phyloP scores from a whole-genome alignment of 257 asterid genomes.

The Euphrasia confusa region DNA sequence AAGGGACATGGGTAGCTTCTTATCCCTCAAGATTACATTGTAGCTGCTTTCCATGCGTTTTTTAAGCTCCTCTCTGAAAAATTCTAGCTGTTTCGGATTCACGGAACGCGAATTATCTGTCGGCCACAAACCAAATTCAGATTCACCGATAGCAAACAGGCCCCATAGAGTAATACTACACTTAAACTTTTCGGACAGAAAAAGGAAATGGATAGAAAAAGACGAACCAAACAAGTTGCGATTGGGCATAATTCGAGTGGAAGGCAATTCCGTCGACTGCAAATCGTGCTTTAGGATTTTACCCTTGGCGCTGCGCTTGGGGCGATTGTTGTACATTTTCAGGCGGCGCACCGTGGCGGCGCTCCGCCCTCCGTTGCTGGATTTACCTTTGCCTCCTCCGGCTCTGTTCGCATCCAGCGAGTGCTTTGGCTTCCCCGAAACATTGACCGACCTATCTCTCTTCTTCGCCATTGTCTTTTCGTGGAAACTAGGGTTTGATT shows the following conservation, averaged over 20 bases:
- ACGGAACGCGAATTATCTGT: constrained; percentile 79
- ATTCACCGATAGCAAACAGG: too few species aligned
- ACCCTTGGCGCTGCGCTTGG: constrained; percentile 54
- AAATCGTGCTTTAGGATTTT: constrained; percentile 60
- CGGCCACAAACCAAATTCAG: too few species aligned
- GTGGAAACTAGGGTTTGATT: background rate
- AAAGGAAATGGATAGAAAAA: background rate
- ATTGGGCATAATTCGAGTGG: constrained; percentile 88
- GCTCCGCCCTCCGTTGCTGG: constrained; percentile 46
- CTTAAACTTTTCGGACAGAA: too few species aligned
- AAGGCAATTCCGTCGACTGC: constrained; percentile 85
- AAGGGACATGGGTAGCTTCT: constrained; percentile 86
- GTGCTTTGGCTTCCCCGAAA: constrained; percentile 93
- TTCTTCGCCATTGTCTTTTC: constrained; percentile 49
- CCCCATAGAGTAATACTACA: too few species aligned
- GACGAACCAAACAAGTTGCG: constrained; percentile 86
- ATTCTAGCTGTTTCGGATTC: constrained; percentile 77
- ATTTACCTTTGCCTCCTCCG: constrained; percentile 34
- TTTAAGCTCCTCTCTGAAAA: constrained; percentile 76
- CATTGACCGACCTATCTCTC: constrained; percentile 73
- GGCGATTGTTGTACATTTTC: constrained; percentile 79
- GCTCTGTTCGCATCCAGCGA: constrained; percentile 72
- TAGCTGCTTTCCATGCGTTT: constrained; percentile 74
- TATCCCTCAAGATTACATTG: constrained; percentile 79
- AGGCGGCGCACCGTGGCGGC: constrained; percentile 95